Evolutionary conservation across 257 asterid genomes (phyloP).

Genomic region (Ajuga chamaepitys): DNA sequence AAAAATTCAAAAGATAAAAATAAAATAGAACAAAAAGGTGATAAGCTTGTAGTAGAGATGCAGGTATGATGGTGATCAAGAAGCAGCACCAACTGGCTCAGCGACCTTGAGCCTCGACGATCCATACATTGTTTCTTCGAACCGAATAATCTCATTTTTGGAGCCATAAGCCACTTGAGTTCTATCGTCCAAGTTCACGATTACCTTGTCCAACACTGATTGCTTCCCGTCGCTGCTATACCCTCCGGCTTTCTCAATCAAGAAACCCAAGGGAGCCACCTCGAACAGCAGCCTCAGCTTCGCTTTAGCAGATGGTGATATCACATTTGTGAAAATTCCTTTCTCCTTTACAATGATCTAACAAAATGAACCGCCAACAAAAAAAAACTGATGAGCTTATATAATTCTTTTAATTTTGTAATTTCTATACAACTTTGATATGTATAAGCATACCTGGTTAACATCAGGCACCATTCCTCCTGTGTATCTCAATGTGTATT

Average conservation of each 20-base stretch:
- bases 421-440: no score
- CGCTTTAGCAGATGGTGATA: constrained; percentile 81
- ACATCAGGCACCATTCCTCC: constrained; percentile 99
- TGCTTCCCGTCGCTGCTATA: constrained; percentile 81
- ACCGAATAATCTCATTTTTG: constrained; percentile 80
- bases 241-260: constrained; percentile 95
- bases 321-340: constrained; percentile 85
- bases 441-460: constrained; percentile 49
- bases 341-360: constrained; percentile 95
- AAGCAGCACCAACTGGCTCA: constrained; percentile 66
- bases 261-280: constrained; percentile 90
- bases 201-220: constrained; percentile 68
- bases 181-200: constrained; percentile 63
- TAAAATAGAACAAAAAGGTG: no score
- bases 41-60: no score
- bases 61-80: no score
- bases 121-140: constrained; percentile 71
- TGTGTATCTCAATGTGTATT: constrained; percentile 95
- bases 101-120: constrained; percentile 78
- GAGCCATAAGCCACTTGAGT: constrained; percentile 97
- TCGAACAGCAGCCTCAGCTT: constrained; percentile 91
- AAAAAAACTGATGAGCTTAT: no score
- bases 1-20: neutral
- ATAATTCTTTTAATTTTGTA: no score
- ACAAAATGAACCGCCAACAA: no score